These are phyloP conservation scores for Blastosporella zonata DNA, from an alignment of 1,284 basidiomycete genomes.

Conservation along the genomic window DNA sequence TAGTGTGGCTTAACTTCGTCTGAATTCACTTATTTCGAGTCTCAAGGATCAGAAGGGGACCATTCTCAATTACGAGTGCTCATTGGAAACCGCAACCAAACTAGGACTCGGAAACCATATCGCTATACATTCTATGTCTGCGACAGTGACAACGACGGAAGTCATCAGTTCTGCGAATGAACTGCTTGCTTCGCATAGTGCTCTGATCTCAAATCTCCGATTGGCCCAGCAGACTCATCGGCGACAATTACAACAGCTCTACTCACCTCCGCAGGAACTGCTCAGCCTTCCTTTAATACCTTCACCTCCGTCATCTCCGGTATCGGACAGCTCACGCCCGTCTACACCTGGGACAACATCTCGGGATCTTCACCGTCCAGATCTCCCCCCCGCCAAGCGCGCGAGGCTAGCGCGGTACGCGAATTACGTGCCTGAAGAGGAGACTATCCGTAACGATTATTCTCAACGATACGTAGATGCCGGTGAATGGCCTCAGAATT, in stretches of 20 bases:
- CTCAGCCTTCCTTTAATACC: slow-evolving; percentile 47
- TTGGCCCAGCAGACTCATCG: slow-evolving; percentile 34
- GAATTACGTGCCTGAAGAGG: slow-evolving; percentile 87
- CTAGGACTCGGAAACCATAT: too few species aligned
- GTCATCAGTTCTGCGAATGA: slow-evolving; percentile 47
- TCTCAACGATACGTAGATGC: slow-evolving; percentile 86
- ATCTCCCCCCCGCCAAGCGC: slow-evolving; percentile 68
- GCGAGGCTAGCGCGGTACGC: slow-evolving; percentile 63
- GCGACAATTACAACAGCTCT: slow-evolving; percentile 28
- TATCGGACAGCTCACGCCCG: slow-evolving; percentile 39
- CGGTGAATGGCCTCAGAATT: slow-evolving; percentile 89
- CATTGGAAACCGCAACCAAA: too few species aligned
- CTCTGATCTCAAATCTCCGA: slow-evolving; percentile 34
- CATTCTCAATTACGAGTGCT: too few species aligned
- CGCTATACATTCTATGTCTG: slow-evolving; percentile 8
- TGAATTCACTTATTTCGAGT: too few species aligned
- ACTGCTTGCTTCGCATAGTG: slow-evolving; percentile 46
- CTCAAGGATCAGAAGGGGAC: too few species aligned
- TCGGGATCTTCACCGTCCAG: slow-evolving; percentile 42
- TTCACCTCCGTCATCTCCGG: slow-evolving; percentile 42
- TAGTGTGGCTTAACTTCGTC: too few species aligned
- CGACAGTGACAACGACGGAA: slow-evolving; percentile 29
- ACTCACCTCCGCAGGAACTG: slow-evolving; percentile 31
- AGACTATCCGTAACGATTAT: slow-evolving; percentile 95
- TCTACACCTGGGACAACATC: slow-evolving; percentile 41